A percentile compares a stretch with the other conserved stretches of the same genome.
Evolutionary conservation across 306 rosid species (phyloP).

Genomic region (Carpinus fangiana): DNA sequence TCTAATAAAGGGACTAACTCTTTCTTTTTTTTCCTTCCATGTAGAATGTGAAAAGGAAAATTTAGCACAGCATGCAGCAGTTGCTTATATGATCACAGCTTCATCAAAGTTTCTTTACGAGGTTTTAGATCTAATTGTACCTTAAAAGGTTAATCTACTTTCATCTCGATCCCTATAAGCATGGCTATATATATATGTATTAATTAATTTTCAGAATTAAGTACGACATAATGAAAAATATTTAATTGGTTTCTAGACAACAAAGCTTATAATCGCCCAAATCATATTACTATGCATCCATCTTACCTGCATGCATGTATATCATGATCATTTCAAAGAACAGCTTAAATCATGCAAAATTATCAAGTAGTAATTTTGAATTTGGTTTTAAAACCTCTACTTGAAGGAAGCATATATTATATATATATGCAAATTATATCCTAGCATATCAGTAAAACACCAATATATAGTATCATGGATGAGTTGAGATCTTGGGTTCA

Average conservation of each 20-base stretch:
- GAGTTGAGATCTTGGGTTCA: background rate
- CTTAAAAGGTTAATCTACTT: background rate
- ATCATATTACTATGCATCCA: too few relatives aligned
- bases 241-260: background rate
- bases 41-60: conserved; percentile 33
- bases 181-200: too few relatives aligned
- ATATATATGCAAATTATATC: too few relatives aligned
- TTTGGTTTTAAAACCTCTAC: background rate
- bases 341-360: background rate
- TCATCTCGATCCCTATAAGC: background rate
- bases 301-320: background rate
- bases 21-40: conserved; percentile 31
- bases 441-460: too few relatives aligned
- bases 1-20: conserved; percentile 30
- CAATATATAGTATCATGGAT: background rate
- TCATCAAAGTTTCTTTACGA: background rate
- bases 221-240: background rate
- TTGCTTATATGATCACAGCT: background rate
- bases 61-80: conserved; percentile 27
- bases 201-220: background rate
- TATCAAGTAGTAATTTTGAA: background rate
- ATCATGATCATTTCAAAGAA: background rate
- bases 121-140: background rate
- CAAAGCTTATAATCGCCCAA: too few relatives aligned
- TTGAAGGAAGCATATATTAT: background rate